Percentiles rank a stretch among this genome's conserved stretches.
These are phyloP conservation scores for Bisporella sp. DNA, from an alignment of 2,329 filamentous ascomycete genomes.

Conservation along the genomic window DNA sequence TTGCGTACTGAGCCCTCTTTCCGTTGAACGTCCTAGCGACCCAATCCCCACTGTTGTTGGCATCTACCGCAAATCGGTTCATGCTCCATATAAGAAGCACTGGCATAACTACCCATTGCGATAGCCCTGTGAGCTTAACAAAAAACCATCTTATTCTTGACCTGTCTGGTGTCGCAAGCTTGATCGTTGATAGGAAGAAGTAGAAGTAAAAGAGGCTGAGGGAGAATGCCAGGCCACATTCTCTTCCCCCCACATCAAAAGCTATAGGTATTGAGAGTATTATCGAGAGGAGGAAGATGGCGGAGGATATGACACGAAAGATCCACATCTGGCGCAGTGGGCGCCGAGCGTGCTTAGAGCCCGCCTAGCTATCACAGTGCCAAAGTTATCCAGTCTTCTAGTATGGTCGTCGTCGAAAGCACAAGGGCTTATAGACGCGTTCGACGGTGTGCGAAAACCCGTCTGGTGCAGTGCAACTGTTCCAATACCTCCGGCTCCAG, in stretches of 20 bases:
- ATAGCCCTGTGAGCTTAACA: slow-evolving; percentile 60
- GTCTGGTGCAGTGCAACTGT: too few species aligned
- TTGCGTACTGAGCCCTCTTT: slow-evolving; percentile 57
- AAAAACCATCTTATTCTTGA: slow-evolving; percentile 70
- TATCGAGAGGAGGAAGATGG: slow-evolving; percentile 83
- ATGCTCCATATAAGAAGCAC: slow-evolving; percentile 88
- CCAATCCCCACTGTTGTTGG: slow-evolving; percentile 66
- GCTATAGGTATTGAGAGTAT: slow-evolving; percentile 93
- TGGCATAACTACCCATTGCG: slow-evolving; percentile 84
- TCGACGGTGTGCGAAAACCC: too few species aligned
- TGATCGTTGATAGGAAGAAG: slow-evolving; percentile 75
- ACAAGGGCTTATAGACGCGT: too few species aligned
- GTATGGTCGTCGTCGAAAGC: too few species aligned
- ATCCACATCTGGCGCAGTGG: slow-evolving; percentile 68
- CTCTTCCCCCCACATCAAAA: slow-evolving; percentile 94
- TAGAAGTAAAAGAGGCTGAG: slow-evolving; percentile 86
- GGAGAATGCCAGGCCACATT: slow-evolving; percentile 90
- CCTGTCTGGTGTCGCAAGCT: slow-evolving; percentile 70
- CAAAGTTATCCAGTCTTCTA: too few species aligned
- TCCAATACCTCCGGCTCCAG: too few species aligned
- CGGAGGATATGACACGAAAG: slow-evolving; percentile 71
- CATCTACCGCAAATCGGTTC: slow-evolving; percentile 89
- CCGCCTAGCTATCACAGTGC: slow-evolving; percentile 23
- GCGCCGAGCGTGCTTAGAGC: slow-evolving; percentile 41
- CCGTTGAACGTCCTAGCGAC: slow-evolving; percentile 71